phyloP scores from a whole-genome alignment of 768 basidiomycete species.

The Nidula microcarpa region DNA sequence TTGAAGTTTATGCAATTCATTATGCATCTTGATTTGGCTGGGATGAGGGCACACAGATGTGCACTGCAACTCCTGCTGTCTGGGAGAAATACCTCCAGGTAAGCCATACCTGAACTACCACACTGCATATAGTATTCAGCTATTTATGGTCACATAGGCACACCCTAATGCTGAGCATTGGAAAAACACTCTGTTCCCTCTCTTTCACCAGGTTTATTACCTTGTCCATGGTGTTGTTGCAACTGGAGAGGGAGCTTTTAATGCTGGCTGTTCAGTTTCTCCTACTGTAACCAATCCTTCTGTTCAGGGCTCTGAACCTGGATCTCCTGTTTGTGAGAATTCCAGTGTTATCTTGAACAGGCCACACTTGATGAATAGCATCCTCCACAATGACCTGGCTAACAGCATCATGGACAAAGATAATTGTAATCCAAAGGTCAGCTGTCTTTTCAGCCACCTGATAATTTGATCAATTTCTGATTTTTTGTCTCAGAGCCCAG shows the following conservation, averaged over 20 bases:
- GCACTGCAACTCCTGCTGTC: too few relatives aligned
- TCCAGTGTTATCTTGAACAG: not conserved
- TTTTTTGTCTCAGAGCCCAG: not conserved
- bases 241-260: slow-evolving; percentile 10
- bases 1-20: too few relatives aligned
- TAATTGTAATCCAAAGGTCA: not conserved
- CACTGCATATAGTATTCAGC: too few relatives aligned
- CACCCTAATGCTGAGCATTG: not conserved
- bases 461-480: not conserved
- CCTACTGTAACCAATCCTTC: not conserved
- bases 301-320: not conserved
- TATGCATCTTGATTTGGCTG: too few relatives aligned
- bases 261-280: not conserved
- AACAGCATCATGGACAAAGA: not conserved
- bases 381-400: not conserved
- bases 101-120: too few relatives aligned
- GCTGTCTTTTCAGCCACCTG: not conserved
- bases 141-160: too few relatives aligned
- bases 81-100: too few relatives aligned
- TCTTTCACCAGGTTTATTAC: slow-evolving; percentile 6
- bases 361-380: not conserved
- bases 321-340: not conserved
- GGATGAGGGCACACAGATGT: too few relatives aligned
- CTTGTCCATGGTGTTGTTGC: slow-evolving; percentile 9
- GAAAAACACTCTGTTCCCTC: slow-evolving; percentile 9